Evolutionary conservation across 768 basidiomycete genomes (phyloP).

Genomic region (Cyathus striatus): DNA sequence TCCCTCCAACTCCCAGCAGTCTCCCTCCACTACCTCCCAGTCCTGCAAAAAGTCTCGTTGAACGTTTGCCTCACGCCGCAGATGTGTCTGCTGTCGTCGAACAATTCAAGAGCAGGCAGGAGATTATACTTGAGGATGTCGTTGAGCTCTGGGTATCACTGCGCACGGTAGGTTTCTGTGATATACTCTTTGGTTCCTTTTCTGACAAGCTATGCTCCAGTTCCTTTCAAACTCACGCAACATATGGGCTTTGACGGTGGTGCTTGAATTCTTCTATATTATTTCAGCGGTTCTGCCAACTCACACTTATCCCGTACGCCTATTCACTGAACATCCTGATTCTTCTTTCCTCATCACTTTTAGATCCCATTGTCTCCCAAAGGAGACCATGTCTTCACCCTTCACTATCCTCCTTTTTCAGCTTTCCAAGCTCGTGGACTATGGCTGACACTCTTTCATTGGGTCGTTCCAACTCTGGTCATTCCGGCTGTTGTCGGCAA

Average conservation of each 20-base stretch:
- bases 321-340: background rate
- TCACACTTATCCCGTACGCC: constrained; percentile 32
- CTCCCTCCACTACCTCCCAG: constrained; percentile 33
- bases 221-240: constrained; percentile 63
- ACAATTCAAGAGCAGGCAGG: constrained; percentile 19
- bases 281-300: constrained; percentile 51
- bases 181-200: background rate
- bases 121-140: constrained; percentile 29
- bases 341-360: constrained; percentile 1
- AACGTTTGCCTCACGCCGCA: constrained; percentile 22
- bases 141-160: constrained; percentile 29
- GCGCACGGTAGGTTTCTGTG: constrained; percentile 25
- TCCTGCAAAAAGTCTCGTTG: constrained; percentile 33
- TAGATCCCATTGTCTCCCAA: constrained; percentile 23
- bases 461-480: constrained; percentile 57
- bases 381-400: constrained; percentile 10
- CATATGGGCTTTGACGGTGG: constrained; percentile 50
- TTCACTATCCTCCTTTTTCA: constrained; percentile 45
- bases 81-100: constrained; percentile 23
- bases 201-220: constrained; percentile 21
- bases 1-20: constrained; percentile 28
- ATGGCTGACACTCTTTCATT: constrained; percentile 53
- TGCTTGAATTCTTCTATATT: constrained; percentile 51
- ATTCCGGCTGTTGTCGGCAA: constrained; percentile 53
- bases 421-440: constrained; percentile 42